phyloP scores from a whole-genome alignment of 140 eudicot species.

The Oenanthe javanica region DNA sequence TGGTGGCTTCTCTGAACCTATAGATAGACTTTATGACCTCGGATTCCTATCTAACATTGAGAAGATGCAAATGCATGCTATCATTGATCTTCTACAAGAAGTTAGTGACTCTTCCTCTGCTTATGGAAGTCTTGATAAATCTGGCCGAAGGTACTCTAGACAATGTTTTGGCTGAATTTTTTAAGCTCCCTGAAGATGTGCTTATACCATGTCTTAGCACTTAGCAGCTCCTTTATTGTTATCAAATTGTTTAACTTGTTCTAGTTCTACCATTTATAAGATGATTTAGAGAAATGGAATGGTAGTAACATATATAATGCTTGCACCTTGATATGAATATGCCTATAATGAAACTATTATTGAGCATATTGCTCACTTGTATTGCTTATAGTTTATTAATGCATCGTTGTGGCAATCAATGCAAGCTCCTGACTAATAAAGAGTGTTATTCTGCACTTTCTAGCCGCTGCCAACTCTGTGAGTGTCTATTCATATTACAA shows the following conservation, averaged over 20 bases:
- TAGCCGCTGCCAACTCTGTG: too few species aligned
- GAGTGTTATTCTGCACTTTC: too few species aligned
- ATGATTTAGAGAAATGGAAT: neutral
- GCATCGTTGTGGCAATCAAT: too few species aligned
- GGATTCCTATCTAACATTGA: slow-evolving; percentile 37
- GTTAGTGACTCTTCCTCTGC: slow-evolving; percentile 66
- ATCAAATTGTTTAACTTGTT: neutral
- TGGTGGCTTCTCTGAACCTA: slow-evolving; percentile 33
- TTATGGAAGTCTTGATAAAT: slow-evolving; percentile 82
- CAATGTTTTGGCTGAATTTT: slow-evolving; percentile 4
- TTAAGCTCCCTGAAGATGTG: neutral
- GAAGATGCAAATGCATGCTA: slow-evolving; percentile 62
- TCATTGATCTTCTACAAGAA: slow-evolving; percentile 72
- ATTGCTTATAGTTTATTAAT: too few species aligned
- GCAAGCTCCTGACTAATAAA: too few species aligned
- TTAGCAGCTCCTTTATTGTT: neutral
- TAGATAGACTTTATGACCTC: slow-evolving; percentile 39
- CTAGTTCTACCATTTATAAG: neutral
- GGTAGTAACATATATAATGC: neutral
- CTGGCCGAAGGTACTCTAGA: slow-evolving; percentile 76
- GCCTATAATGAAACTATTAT: too few species aligned
- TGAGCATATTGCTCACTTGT: too few species aligned
- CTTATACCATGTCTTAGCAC: neutral
- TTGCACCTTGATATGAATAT: too few species aligned
- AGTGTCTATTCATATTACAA: too few species aligned